Conservation (phyloP, 495 filamentous ascomycete species). For the Hypoxylon perforatum region DNA sequence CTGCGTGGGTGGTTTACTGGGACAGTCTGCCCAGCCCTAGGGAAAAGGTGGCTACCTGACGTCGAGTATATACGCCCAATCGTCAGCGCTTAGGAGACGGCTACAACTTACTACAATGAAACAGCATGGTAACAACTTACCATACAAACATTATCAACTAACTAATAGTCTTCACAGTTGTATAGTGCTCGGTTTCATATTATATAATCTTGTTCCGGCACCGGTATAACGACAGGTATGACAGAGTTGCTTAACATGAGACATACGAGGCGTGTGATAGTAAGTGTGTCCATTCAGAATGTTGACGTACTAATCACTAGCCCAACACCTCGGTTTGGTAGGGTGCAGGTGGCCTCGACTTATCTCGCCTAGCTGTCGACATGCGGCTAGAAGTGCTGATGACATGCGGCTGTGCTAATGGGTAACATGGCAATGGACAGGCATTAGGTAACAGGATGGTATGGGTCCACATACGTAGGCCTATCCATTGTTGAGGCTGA, state of each 20-base stretch:
- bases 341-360: background rate
- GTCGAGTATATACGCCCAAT: constrained; percentile 8
- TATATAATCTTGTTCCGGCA: background rate
- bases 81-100: constrained; percentile 10
- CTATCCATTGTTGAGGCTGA: constrained; percentile 35
- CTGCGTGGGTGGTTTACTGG: constrained; percentile 40
- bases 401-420: constrained; percentile 21
- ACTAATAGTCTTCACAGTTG: constrained; percentile 1
- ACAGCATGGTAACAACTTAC: background rate
- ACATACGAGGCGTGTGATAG: constrained; percentile 7
- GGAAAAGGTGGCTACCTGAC: constrained; percentile 22
- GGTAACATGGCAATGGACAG: constrained; percentile 25
- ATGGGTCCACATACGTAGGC: constrained; percentile 3
- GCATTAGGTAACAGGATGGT: constrained; percentile 30
- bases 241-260: background rate
- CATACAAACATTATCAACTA: constrained; percentile 4
- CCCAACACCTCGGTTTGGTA: background rate
- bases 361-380: constrained; percentile 1
- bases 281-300: constrained; percentile 4
- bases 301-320: background rate
- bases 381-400: constrained; percentile 13
- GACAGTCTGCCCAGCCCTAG: constrained; percentile 36
- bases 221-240: background rate
- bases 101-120: constrained; percentile 36
- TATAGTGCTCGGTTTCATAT: background rate